These are phyloP conservation scores for Cryptosporidium tyzzeri DNA, from an alignment of 169 alveolate species.

Conservation along the genomic window DNA sequence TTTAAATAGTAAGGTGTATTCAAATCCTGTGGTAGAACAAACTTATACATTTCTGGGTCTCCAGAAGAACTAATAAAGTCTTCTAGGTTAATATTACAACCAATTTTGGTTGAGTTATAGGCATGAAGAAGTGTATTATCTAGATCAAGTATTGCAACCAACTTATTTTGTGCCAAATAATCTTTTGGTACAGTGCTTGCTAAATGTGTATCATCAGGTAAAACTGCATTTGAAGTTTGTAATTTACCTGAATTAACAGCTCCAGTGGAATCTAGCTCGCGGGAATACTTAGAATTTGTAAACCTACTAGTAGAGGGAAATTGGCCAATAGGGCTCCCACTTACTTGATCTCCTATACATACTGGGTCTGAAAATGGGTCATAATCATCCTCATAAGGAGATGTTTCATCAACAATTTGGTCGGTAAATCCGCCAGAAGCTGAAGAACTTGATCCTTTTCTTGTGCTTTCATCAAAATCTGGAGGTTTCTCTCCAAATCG, in stretches of 20 bases:
- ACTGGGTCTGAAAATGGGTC: constrained; percentile 74
- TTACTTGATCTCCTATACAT: not conserved
- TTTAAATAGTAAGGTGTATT: constrained; percentile 88
- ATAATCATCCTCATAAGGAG: constrained; percentile 67
- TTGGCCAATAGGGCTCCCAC: constrained; percentile 5
- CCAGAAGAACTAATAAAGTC: constrained; percentile 89
- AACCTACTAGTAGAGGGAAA: constrained; percentile 3
- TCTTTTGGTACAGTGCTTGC: constrained; percentile 72
- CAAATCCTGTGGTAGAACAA: constrained; percentile 88
- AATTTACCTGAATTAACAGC: not conserved
- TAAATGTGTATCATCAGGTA: constrained; percentile 69
- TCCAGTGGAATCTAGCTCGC: constrained; percentile 17
- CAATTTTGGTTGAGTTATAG: constrained; percentile 86
- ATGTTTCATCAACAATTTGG: constrained; percentile 22
- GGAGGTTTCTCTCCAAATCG: constrained; percentile 60
- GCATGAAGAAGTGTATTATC: constrained; percentile 93
- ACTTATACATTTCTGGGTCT: constrained; percentile 90
- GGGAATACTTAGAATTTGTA: constrained; percentile 20
- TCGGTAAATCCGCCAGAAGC: constrained; percentile 14
- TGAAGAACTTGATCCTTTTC: constrained; percentile 1
- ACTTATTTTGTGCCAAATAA: constrained; percentile 76
- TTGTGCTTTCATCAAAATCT: constrained; percentile 3
- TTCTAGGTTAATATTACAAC: constrained; percentile 85
- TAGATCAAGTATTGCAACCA: constrained; percentile 87
- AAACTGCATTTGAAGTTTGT: constrained; percentile 45